phyloP scores from a whole-genome alignment of 2,329 filamentous ascomycete species.

The Aspergillus quadricinctus region DNA sequence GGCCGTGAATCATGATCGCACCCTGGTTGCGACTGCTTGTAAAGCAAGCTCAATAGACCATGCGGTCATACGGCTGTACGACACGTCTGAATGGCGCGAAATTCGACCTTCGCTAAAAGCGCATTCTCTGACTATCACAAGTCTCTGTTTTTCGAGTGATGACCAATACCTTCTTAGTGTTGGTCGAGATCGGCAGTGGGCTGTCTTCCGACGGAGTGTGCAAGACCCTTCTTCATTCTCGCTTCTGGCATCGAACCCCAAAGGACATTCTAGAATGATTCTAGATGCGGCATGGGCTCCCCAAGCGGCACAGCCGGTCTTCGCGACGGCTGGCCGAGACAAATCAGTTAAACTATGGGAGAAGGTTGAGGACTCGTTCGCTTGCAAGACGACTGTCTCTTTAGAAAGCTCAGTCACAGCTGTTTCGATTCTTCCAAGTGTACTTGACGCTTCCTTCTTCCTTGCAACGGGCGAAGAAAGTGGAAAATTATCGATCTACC shows the following conservation, averaged over 20 bases:
- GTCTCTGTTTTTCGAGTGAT: conserved; percentile 72
- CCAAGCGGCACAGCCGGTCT: conserved; percentile 44
- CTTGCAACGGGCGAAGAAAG: conserved; percentile 47
- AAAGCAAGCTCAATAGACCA: conserved; percentile 90
- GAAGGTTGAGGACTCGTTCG: conserved; percentile 41
- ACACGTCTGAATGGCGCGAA: conserved; percentile 83
- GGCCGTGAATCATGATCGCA: conserved; percentile 69
- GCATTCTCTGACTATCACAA: conserved; percentile 80
- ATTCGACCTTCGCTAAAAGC: conserved; percentile 75
- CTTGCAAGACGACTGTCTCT: conserved; percentile 51
- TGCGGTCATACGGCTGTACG: conserved; percentile 87
- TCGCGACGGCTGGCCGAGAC: conserved; percentile 87
- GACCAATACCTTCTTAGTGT: conserved; percentile 77
- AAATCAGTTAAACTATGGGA: conserved; percentile 75
- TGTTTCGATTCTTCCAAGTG: conserved; percentile 57
- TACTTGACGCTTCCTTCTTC: conserved; percentile 27
- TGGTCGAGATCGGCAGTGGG: conserved; percentile 88
- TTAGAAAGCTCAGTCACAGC: conserved; percentile 64
- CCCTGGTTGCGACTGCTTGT: conserved; percentile 83
- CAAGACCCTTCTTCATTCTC: conserved; percentile 47
- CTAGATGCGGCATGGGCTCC: conserved; percentile 82
- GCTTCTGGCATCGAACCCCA: conserved; percentile 64
- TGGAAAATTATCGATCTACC: conserved; percentile 42
- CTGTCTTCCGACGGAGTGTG: conserved; percentile 61
- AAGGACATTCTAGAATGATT: conserved; percentile 90